Evolutionary conservation across 2,329 filamentous ascomycete genomes (phyloP), one percentile per base, ranked within the genome.

Genomic region (Myrmaecium sp.): DNA sequence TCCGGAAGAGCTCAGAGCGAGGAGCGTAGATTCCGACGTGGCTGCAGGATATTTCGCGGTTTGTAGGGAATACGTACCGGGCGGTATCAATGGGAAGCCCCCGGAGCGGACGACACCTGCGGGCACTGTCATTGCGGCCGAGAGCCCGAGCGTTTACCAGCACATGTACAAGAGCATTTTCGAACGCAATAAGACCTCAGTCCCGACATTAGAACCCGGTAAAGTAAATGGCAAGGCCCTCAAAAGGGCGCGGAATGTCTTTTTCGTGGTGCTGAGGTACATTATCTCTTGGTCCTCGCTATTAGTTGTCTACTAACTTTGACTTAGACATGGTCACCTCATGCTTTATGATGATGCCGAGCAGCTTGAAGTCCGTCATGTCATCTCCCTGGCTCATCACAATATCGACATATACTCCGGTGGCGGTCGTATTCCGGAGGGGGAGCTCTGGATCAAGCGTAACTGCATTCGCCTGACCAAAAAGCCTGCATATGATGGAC

Each of bases 271-370:
- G 25, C 52, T 94, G 33, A 74, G 83, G 78, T 86, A 60, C 11
- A 10, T 7, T 14, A 3, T 27, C 25, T 11, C 16, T 23, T 19
- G 24, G 21, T 17, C 13, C 12, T 5, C 12, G 17, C 21, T 11
- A 5, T 11, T 17, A 24, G 26, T 32, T 25, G 29, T 28, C 21
- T 19, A 30, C 31, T 36, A 27, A 35, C 30, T 25, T 31, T 26
- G 27, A 18, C 17, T 33, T 24, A 84, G 83, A 46, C 84, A 94
- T 52, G 84, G 86, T 19, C 84, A 95, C 47, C 58, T 98, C 26
- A 94, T 98, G 81, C 70, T 98, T 6, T 98, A 94, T 51, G 89
- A 98, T 47, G 84, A 95, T 44, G 74, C 82, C 28, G 82, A 92
- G 39, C 84, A 95, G 51, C 65, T 94, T 39, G 89, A 98, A 53